Evolutionary conservation across 2,329 filamentous ascomycete species (phyloP), one percentile per base, ranked within the genome.

Genomic region (Cercospora zeae-maydis): DNA sequence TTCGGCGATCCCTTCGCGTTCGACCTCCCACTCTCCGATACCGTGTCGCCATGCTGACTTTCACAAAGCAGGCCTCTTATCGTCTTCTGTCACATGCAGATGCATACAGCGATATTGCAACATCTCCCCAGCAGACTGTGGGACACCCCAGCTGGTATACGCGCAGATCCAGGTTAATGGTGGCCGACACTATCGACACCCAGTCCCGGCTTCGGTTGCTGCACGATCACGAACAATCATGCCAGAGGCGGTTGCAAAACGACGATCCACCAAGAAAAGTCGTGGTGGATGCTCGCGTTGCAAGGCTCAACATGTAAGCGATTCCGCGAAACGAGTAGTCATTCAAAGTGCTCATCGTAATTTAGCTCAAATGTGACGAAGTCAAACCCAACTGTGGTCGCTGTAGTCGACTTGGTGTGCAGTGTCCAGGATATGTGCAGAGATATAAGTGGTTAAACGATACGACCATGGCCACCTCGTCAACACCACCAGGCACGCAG

Each of bases 341-440:
- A 27, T 31, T 21, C 9, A 36, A 13, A 31, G 21, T 9, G 4
- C 45, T 63, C 42, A 63, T 53, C 5, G 13, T 10, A 36, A 33
- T 21, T 6, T 36, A 63, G 62, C 34, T 63, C 30, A 66, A 66
- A 61, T 66, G 63, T 34, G 63, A 66, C 49, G 63, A 66, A 36
- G 24, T 36, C n/a, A 63, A 60, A 34, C 62, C 62, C n/a, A 24
- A 57, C 13, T 63, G 62, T 37, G 62, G 62, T 21, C 51, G 62
- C 30, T 63, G 62, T 34, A 52, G 36, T 42, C 58, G 62, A 27
- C 62, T 63, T 27, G 58, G 62, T 30, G 53, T 63, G 10, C 42
- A 58, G 30, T 63, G 62, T 54, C 62, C 61, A 2, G 61, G 58
- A 9, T 63, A 63, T 27, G 42, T 63, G 24, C 62, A 63, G 34